These are phyloP conservation scores for Ceratobasidium sp. DNA, from an alignment of 1,284 basidiomycete genomes.

Conservation along the genomic window DNA sequence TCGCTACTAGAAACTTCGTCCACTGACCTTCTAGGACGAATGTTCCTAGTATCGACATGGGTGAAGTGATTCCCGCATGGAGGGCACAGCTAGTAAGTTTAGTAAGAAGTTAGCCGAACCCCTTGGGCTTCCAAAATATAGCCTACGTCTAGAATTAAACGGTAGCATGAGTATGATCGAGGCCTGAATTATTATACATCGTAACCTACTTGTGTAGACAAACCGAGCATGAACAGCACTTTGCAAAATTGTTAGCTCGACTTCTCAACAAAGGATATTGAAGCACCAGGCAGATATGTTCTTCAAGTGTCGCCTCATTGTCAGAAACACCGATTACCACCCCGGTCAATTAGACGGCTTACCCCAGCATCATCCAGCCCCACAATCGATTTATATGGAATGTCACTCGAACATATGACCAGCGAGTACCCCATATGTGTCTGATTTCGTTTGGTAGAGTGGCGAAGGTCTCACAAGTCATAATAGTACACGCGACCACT, in stretches of 20 bases:
- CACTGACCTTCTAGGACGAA: background rate
- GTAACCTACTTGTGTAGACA: background rate
- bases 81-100: background rate
- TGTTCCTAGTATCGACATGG: background rate
- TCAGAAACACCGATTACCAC: background rate
- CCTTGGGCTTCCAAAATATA: too few species aligned
- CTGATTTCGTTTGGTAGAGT: slow-evolving; percentile 9
- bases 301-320: background rate
- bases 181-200: too few species aligned
- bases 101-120: too few species aligned
- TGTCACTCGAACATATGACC: slow-evolving; percentile 14
- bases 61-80: background rate
- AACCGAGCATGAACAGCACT: background rate
- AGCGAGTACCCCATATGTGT: slow-evolving; percentile 11
- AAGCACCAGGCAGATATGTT: background rate
- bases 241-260: too few species aligned
- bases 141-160: too few species aligned
- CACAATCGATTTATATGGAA: slow-evolving; percentile 29
- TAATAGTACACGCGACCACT: slow-evolving; percentile 3
- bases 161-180: too few species aligned
- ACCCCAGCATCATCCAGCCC: slow-evolving; percentile 22
- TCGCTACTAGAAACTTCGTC: too few species aligned
- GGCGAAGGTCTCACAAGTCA: slow-evolving; percentile 1
- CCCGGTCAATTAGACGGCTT: background rate
- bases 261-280: too few species aligned